Base-by-base conservation (phyloP, 305 asterid genomes). In the Plantago coronopus region DNA sequence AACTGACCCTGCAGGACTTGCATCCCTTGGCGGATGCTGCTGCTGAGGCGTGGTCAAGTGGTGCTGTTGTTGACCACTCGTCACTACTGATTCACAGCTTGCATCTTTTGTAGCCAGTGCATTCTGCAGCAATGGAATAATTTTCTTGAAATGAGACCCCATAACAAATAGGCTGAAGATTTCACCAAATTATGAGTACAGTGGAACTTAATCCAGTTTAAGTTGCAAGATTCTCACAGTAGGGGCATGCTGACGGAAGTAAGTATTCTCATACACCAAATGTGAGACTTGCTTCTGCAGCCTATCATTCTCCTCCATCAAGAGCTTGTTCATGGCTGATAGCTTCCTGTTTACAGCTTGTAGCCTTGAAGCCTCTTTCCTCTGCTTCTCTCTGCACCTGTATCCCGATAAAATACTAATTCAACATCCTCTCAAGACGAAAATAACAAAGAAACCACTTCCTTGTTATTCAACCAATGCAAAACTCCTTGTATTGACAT, bases 11-110 rank as follows among this genome's bases (percentile, higher is more conserved):
- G 96, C 97, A 90, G 97, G 95, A 80, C 97, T 88, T 69, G 97
- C 96, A 85, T 87, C 97, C 79, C 96, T 81, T 67, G 97, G 97
- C 20, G 97, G 97, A 81, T 79, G 97, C 89, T 81, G 97, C 61
- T 88, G 80, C 59, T 81, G 97, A 62, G 89, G 79, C 56, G 89
- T 75, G 76, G 76, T 53, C 58, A 53, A 53, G 42, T 53, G 68
- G 73, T 81, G 95, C 80, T 76, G 75, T 29, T 83, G 95, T 71
- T 84, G 97, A 85, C 97, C 87, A 79, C 95, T 81, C 54, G 91
- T 87, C 94, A 88, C 94, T 81, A 87, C 94, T 22, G 97, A 90
- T 61, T 90, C 96, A 80, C 96, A 83, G 80, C 97, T 90, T 17
- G 96, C 78, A 76, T 87, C 97, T 81, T 90, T 90, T 38, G 95